Conservation (phyloP, 805 yeast species). For the Metschnikowia continentalis region DNA sequence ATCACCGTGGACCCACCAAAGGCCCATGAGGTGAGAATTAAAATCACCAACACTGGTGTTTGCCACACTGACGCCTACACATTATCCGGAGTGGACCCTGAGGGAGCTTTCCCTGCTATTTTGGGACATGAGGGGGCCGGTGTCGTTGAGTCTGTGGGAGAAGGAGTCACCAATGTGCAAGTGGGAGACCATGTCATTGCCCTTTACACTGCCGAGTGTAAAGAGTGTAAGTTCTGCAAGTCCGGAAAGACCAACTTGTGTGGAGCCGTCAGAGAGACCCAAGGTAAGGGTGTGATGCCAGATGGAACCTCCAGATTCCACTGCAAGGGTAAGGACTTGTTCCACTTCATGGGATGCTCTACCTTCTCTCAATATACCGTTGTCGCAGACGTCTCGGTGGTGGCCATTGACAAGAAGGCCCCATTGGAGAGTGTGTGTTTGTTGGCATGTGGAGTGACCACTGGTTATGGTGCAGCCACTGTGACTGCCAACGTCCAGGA, state of each 20-base stretch:
- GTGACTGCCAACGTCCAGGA: constrained; percentile 86
- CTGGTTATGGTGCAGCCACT: constrained; percentile 97
- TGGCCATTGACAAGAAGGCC: constrained; percentile 81
- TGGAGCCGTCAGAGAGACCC: constrained; percentile 93
- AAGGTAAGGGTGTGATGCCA: constrained; percentile 98
- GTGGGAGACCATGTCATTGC: constrained; percentile 93
- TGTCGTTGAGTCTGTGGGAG: constrained; percentile 90
- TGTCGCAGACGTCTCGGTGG: constrained; percentile 95
- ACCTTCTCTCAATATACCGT: constrained; percentile 97
- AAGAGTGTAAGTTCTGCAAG: constrained; percentile 89
- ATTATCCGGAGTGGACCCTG: constrained; percentile 90
- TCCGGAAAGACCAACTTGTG: constrained; percentile 96
- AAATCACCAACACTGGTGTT: constrained; percentile 83
- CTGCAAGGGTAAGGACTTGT: constrained; percentile 76
- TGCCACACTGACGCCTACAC: constrained; percentile 99
- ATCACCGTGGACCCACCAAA: constrained; percentile 90
- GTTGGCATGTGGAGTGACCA: constrained; percentile 97
- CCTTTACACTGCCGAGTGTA: constrained; percentile 94
- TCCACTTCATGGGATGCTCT: constrained; percentile 98
- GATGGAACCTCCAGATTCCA: constrained; percentile 93
- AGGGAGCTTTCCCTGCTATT: constrained; percentile 89
- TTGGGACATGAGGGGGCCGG: constrained; percentile 99
- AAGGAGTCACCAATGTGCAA: constrained; percentile 85
- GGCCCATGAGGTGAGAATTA: constrained; percentile 96
- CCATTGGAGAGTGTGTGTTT: constrained; percentile 83